Evolutionary conservation across 805 yeast species (phyloP).

Genomic region (Candida ortonii): DNA sequence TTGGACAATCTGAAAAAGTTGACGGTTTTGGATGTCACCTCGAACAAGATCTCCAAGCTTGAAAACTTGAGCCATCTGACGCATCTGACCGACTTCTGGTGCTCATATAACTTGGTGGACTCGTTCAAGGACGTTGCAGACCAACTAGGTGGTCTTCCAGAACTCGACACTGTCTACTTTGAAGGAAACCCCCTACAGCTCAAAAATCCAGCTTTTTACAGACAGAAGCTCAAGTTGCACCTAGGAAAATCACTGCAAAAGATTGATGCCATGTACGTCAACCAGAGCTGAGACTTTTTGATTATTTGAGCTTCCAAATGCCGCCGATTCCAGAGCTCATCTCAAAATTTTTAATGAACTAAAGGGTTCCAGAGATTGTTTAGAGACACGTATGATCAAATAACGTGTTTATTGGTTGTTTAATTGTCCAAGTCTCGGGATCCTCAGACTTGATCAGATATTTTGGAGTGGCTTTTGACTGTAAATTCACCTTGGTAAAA

Average conservation of each 20-base stretch:
- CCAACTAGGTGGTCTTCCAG: slow-evolving; percentile 59
- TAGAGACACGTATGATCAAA: too few species aligned
- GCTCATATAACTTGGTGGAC: slow-evolving; percentile 70
- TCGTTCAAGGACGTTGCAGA: slow-evolving; percentile 66
- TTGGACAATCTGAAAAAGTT: slow-evolving; percentile 68
- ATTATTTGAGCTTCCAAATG: too few species aligned
- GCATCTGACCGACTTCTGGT: slow-evolving; percentile 91
- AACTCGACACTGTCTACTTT: slow-evolving; percentile 83
- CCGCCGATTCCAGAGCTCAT: too few species aligned
- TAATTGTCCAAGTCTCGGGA: too few species aligned
- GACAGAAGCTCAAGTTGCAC: slow-evolving; percentile 75
- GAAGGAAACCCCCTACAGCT: slow-evolving; percentile 90
- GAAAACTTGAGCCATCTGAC: slow-evolving; percentile 63
- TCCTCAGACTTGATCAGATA: too few species aligned
- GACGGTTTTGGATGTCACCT: slow-evolving; percentile 75
- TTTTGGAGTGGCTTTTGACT: too few species aligned
- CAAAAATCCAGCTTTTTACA: slow-evolving; percentile 71
- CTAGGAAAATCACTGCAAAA: slow-evolving; percentile 71
- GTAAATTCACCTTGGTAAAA: too few species aligned
- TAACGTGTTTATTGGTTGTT: too few species aligned
- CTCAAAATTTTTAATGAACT: too few species aligned
- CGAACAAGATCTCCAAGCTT: slow-evolving; percentile 62
- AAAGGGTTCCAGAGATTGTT: too few species aligned
- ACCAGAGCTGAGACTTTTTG: too few species aligned
- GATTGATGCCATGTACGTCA: slow-evolving; percentile 86